Evolutionary conservation across 169 alveolate species (phyloP), one percentile per base, ranked within the genome.

Genomic region (Cardiosporidium cionae): DNA sequence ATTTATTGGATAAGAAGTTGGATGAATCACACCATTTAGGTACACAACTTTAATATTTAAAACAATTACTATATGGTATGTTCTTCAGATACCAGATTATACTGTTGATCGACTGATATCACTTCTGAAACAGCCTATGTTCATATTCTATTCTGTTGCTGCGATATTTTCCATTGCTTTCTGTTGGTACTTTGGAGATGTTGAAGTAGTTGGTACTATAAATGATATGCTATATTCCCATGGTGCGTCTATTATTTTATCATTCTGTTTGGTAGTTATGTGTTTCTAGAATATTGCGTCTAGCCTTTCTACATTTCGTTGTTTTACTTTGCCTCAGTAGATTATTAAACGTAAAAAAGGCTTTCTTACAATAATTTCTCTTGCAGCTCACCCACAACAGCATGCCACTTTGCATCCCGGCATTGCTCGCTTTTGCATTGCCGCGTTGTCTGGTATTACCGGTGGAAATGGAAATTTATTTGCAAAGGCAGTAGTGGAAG

Each of bases 381-480:
- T 16, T 44, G 9, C n/a, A n/a, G 69, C 69, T 63, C 9, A 9
- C 9, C 16, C n/a, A n/a, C 69, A 44, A 44, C 69, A 63, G 69
- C 69, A 16, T 16, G 69, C 72, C 16, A 53, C 76, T 54, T 58
- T 16, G 25, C 25, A n/a, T n/a, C n/a, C n/a, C 62, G 76, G 22
- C 34, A 36, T 63, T 7, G 76, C 71, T n/a, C 16, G 69, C 25
- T 27, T 70, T 5, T 1, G 52, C 3, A 63, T 70, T 23, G 28
- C 76, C 1, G 34, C 72, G 23, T 25, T 70, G 53, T 35, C 70
- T 22, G 76, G 76, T 25, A 22, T 70, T 0, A 52, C 34, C 1
- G 76, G 76, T 0, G 76, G 76, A 7, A 53, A 35, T 1, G 76
- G 76, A 7, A 70, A 70, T 7, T 34, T 70, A 7, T 25, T 33